Base-by-base conservation (phyloP, 306 rosid genomes). In the Purshia tridentata region DNA sequence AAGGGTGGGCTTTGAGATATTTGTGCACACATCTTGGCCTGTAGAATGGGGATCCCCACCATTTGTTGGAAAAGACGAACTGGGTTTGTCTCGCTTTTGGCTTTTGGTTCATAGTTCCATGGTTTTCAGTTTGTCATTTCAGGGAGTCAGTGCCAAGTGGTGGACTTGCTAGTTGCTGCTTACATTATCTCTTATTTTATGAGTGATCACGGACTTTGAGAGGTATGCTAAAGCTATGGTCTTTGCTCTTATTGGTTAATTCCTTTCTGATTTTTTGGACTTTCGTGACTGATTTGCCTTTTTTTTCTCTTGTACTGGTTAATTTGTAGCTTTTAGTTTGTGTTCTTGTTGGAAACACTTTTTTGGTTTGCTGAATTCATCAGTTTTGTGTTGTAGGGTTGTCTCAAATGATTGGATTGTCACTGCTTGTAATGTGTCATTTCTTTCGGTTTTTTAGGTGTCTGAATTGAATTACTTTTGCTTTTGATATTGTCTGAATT, bases 31-130 rank as follows among this genome's bases (percentile, higher is more conserved):
- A 80, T 78, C 80, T 62, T 80, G 76, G 51, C 81, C 57, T 62
- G 69, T 62, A 45, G 90, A 80, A 81, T 80, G 75, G 81, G 82
- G 86, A 88, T 88, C 89, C 84, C 83, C 78, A 69, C 85, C 85
- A 81, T 78, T 76, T 45, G 72, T 73, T 74, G 58, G 65, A 72
- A 49, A 83, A 81, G 69, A 50, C 40, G 42, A 84, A 16, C 81
- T 81, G 80, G 81, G 85, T 77, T 76, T 72, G 67, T 77, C 69
- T 84, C 77, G 16, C 67, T 78, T 74, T 77, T 54, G 58, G 66
- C 70, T 72, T 22, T 59, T 72, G 72, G 78, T 79, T 79, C 80
- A 74, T 88, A 78, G 63, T 61, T 83, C 53, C 81, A 74, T 65
- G 77, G 57, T 82, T 78, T 81, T 82, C 23, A 72, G 74, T 64